These are phyloP conservation scores for Spirogloea muscicola DNA, from an alignment of 139 green algal genomes.

Conservation along the genomic window DNA sequence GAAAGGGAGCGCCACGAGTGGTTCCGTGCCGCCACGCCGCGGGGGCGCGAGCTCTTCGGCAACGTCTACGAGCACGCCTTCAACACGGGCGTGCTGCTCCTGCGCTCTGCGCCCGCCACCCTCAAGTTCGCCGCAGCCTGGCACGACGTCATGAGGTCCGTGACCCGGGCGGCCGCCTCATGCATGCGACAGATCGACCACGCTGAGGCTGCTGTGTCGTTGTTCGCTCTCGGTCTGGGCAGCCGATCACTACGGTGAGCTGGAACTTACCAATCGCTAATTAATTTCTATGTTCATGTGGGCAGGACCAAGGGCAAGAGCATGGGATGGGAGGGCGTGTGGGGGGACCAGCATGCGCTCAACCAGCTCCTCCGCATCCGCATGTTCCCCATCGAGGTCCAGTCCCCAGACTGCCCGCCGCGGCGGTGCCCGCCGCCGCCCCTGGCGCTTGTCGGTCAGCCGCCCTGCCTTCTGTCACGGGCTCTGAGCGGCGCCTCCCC, in stretches of 20 bases:
- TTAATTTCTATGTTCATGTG: too few species aligned
- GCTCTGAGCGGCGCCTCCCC: background rate
- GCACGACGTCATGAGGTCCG: constrained; percentile 29
- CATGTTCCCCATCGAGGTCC: constrained; percentile 14
- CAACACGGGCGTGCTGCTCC: constrained; percentile 44
- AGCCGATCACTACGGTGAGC: too few species aligned
- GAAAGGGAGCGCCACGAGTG: constrained; percentile 10
- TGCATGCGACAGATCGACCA: too few species aligned
- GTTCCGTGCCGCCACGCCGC: constrained; percentile 17
- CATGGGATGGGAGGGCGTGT: background rate
- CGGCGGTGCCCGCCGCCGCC: too few species aligned
- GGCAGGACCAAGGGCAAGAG: constrained; percentile 8
- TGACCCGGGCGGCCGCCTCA: too few species aligned
- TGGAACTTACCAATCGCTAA: too few species aligned
- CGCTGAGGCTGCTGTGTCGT: too few species aligned
- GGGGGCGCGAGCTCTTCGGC: constrained; percentile 10
- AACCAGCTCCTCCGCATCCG: constrained; percentile 32
- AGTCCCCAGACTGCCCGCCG: background rate
- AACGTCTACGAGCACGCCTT: constrained; percentile 42
- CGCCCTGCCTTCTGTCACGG: background rate
- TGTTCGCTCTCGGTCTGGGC: too few species aligned
- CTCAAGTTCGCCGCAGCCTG: constrained; percentile 13
- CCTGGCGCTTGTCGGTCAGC: too few species aligned
- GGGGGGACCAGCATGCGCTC: constrained; percentile 47
- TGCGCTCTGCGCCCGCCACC: constrained; percentile 10